These are phyloP conservation scores for Saitozyma podzolica DNA, from an alignment of 768 basidiomycete species.

Conservation along the genomic window DNA sequence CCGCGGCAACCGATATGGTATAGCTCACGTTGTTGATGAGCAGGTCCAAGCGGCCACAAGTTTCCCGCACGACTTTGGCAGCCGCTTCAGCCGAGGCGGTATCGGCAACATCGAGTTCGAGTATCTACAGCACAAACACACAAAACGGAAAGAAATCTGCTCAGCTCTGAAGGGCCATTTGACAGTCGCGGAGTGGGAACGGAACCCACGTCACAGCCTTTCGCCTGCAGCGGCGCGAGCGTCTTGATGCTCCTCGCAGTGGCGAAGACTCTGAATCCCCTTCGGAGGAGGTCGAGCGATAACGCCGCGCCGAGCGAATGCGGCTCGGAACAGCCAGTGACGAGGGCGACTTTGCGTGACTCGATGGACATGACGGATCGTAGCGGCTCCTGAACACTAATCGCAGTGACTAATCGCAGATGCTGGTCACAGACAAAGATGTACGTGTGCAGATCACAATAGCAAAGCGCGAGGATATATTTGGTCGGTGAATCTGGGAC, in stretches of 20 bases:
- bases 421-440: no score
- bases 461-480: no score
- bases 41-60: conserved; percentile 7
- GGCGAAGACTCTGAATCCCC: conserved; percentile 21
- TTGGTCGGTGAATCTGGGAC: no score
- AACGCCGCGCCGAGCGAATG: conserved; percentile 6
- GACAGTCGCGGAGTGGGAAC: neutral
- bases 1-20: no score
- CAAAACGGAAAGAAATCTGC: no score
- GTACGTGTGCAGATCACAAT: no score
- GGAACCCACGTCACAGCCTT: conserved; percentile 9
- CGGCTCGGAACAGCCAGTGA: conserved; percentile 21
- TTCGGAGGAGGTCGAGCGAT: conserved; percentile 6
- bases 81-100: conserved; percentile 4
- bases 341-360: conserved; percentile 4
- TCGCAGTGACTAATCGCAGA: no score
- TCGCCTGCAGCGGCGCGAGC: no score
- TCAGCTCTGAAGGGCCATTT: neutral
- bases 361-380: no score
- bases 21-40: conserved; percentile 21
- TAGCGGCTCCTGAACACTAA: no score
- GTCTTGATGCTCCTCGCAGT: conserved; percentile 11
- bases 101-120: conserved; percentile 11
- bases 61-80: neutral
- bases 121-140: neutral